Evolutionary conservation across 225 moss, liverwort and hornwort species (phyloP).

Genomic region (Polytrichum commune): DNA sequence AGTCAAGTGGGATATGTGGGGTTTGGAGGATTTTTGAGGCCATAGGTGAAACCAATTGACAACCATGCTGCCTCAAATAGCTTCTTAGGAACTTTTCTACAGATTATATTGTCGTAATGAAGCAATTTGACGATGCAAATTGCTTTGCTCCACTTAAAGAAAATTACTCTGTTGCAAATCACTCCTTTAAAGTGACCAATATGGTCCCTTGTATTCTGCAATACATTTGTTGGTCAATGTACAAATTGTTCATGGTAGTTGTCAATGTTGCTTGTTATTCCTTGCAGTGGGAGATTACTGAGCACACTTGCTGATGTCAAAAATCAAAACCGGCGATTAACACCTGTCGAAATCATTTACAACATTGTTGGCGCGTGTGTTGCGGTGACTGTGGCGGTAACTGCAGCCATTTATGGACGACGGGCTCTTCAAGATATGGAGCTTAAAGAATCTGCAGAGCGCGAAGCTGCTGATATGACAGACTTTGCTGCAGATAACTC

Average conservation of each 20-base stretch:
- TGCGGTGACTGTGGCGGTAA: conserved; percentile 52
- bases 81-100: no score
- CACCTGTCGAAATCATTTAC: conserved; percentile 78
- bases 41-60: no score
- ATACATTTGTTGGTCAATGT: no score
- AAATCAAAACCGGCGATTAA: conserved; percentile 57
- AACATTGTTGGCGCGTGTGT: conserved; percentile 58
- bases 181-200: no score
- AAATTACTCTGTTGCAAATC: no score
- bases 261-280: neutral
- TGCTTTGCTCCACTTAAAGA: no score
- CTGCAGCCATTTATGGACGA: conserved; percentile 73
- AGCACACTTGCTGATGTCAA: conserved; percentile 78
- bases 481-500: conserved; percentile 16
- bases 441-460: conserved; percentile 88
- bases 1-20: no score
- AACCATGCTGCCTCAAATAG: no score
- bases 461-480: conserved; percentile 52
- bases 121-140: no score
- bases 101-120: no score
- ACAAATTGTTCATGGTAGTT: neutral
- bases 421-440: conserved; percentile 84
- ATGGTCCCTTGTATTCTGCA: no score
- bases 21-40: no score
- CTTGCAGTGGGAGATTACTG: conserved; percentile 79